A percentile compares a stretch with the other conserved stretches of the same genome.
Conservation (phyloP, 257 asterid species). For the Nicotiana noctiflora region DNA sequence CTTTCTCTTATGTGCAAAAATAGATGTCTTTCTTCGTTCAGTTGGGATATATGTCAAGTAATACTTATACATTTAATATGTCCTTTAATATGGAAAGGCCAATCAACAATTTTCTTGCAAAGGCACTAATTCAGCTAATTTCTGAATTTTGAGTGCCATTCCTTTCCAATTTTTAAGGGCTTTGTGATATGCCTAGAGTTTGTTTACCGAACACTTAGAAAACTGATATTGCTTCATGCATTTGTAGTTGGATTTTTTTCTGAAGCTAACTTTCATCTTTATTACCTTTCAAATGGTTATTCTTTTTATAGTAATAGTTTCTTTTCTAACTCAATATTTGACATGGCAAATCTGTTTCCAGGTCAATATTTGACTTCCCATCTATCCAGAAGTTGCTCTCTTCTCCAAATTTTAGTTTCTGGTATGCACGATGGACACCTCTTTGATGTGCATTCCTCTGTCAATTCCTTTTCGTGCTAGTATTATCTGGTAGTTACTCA, state of each 20-base stretch:
- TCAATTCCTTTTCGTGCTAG: neutral
- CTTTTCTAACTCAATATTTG: constrained; percentile 12
- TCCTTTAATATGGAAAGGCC: neutral
- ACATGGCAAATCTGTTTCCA: constrained; percentile 26
- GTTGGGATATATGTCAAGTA: constrained; percentile 3
- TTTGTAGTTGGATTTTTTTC: neutral
- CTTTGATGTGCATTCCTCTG: neutral
- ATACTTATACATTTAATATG: constrained; percentile 5
- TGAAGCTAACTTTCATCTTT: neutral
- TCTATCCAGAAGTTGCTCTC: constrained; percentile 71
- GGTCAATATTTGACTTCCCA: constrained; percentile 90
- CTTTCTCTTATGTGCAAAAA: neutral
- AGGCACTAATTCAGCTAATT: neutral
- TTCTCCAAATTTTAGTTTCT: constrained; percentile 78
- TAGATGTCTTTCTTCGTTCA: neutral
- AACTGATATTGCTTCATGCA: neutral
- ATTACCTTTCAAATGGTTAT: neutral
- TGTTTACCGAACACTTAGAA: neutral
- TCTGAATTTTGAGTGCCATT: neutral
- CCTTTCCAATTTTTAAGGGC: neutral
- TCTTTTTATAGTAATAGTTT: neutral
- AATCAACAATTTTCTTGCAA: constrained; percentile 3
- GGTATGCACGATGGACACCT: constrained; percentile 40
- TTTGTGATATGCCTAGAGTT: neutral
- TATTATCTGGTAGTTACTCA: constrained; percentile 1